Evolutionary conservation across 768 basidiomycete species (phyloP).

Genomic region (Podaxis sp.): DNA sequence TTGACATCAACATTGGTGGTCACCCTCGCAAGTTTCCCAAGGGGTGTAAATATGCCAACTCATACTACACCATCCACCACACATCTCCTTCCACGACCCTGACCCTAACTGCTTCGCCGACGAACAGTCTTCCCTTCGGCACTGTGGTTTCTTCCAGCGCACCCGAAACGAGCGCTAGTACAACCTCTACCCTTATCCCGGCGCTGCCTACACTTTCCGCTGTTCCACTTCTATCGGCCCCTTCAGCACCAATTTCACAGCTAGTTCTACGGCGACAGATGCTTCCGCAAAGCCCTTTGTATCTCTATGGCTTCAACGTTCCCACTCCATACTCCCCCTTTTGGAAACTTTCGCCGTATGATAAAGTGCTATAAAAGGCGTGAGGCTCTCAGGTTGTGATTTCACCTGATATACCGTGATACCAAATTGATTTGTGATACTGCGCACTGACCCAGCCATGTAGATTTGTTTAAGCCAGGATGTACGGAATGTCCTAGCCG

Average conservation of each 20-base stretch:
- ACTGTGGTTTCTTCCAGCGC: neutral
- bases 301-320: neutral
- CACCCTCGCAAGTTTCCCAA: neutral
- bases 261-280: neutral
- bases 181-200: neutral
- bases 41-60: neutral
- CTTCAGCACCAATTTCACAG: neutral
- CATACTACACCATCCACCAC: neutral
- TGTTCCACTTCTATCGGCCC: neutral
- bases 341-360: neutral
- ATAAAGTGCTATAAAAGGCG: neutral
- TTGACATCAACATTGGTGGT: neutral
- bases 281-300: neutral
- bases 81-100: neutral
- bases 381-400: neutral
- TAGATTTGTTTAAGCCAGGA: neutral
- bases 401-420: neutral
- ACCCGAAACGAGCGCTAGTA: neutral
- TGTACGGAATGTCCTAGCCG: neutral
- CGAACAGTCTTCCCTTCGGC: neutral
- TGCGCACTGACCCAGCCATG: neutral
- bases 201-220: neutral
- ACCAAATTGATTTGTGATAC: neutral
- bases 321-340: neutral
- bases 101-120: neutral